Conservation (phyloP, 169 alveolate genomes). For the Theileria sp. region DNA sequence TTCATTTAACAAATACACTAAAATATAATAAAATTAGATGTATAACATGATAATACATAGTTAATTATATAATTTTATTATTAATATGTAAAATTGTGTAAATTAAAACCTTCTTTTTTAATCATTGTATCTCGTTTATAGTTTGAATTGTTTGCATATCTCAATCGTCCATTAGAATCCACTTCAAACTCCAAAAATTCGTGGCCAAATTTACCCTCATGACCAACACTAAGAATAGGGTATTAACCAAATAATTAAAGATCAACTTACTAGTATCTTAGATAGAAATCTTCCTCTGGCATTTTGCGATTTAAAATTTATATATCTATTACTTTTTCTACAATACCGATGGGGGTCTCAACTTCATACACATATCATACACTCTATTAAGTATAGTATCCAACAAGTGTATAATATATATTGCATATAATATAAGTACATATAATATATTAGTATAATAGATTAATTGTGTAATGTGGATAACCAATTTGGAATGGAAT, state of each 20-base stretch:
- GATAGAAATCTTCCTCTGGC: constrained; percentile 55
- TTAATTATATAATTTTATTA: not conserved
- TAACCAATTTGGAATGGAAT: constrained; percentile 27
- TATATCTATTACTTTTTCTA: not conserved
- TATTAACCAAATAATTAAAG: not conserved
- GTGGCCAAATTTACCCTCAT: constrained; percentile 91
- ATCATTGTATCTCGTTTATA: constrained; percentile 91
- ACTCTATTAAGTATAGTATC: not conserved
- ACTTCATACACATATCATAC: not conserved
- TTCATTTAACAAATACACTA: constrained; percentile 78
- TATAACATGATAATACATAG: no score
- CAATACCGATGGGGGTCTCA: constrained; percentile 27
- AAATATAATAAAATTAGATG: not conserved
- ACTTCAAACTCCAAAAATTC: constrained; percentile 97
- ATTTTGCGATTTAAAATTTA: constrained; percentile 17
- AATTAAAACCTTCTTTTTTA: constrained; percentile 89
- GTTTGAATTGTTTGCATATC: constrained; percentile 95
- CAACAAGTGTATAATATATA: no score
- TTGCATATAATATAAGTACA: not conserved
- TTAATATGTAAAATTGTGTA: not conserved
- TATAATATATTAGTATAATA: no score
- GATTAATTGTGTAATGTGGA: not conserved
- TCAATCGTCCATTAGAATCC: constrained; percentile 88
- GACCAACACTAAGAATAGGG: constrained; percentile 71
- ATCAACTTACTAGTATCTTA: constrained; percentile 63